Evolutionary conservation across 345 rosid genomes (phyloP).

Genomic region (Trapa incisa): DNA sequence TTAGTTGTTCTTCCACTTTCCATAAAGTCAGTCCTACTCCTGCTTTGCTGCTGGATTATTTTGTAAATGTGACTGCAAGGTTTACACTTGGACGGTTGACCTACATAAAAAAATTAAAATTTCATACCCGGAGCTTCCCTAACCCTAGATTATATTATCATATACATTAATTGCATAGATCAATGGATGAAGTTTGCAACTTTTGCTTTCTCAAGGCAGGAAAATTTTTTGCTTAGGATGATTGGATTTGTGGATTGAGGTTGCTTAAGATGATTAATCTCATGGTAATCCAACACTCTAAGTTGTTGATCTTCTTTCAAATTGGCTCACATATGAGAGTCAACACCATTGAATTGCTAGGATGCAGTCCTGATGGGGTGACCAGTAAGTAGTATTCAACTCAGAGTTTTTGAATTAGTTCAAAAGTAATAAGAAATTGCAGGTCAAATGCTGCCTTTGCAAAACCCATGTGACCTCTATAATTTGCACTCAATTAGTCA

Average conservation of each 20-base stretch:
- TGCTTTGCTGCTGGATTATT: not conserved
- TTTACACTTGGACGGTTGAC: not conserved
- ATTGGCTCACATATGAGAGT: not conserved
- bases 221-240: no score
- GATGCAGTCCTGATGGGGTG: not conserved
- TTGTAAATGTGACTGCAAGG: not conserved
- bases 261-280: no score
- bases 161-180: not conserved
- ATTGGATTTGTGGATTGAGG: no score
- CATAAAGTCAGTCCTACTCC: not conserved
- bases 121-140: not conserved
- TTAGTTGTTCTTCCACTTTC: not conserved
- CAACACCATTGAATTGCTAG: not conserved
- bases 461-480: not conserved
- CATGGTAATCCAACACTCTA: no score
- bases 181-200: no score
- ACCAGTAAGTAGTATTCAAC: no score
- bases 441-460: not conserved
- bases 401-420: not conserved
- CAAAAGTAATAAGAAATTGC: not conserved
- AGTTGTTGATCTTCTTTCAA: not conserved
- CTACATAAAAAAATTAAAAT: not conserved
- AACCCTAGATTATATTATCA: not conserved
- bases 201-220: no score
- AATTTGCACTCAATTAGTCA: not conserved